A percentile compares a stretch with the other conserved stretches of the same genome.
phyloP scores from a whole-genome alignment of 2,329 filamentous ascomycete genomes.

The Geoglossum cookeanum region DNA sequence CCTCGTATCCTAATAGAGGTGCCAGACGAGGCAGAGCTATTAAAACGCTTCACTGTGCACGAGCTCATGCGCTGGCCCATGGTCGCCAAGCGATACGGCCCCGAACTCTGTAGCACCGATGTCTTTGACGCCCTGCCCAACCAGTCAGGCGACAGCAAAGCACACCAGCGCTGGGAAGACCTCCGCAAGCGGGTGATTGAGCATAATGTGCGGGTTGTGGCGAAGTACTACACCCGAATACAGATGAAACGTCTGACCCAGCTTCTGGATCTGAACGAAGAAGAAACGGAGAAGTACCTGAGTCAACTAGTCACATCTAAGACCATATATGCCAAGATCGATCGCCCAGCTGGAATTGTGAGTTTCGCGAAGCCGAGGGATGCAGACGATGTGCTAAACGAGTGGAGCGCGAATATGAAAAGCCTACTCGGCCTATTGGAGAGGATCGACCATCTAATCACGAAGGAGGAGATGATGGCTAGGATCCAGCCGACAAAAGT shows the following conservation, averaged over 20 bases:
- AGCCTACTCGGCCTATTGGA: slow-evolving; percentile 67
- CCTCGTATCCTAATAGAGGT: slow-evolving; percentile 45
- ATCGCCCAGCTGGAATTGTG: slow-evolving; percentile 77
- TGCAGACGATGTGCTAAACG: slow-evolving; percentile 89
- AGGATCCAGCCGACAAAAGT: slow-evolving; percentile 53
- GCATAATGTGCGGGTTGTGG: slow-evolving; percentile 93
- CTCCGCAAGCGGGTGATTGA: slow-evolving; percentile 96
- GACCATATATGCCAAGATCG: slow-evolving; percentile 95
- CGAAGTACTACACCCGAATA: slow-evolving; percentile 97
- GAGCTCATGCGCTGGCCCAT: slow-evolving; percentile 98
- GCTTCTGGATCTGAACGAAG: slow-evolving; percentile 77
- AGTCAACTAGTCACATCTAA: slow-evolving; percentile 92
- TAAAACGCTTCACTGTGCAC: slow-evolving; percentile 86
- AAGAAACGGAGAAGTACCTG: slow-evolving; percentile 98
- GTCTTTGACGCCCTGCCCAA: slow-evolving; percentile 57
- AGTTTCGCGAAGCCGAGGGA: slow-evolving; percentile 89
- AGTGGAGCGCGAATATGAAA: slow-evolving; percentile 99
- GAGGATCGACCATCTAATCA: slow-evolving; percentile 92
- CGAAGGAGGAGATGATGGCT: slow-evolving; percentile 99
- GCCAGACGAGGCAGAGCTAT: slow-evolving; percentile 60
- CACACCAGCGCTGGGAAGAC: slow-evolving; percentile 69
- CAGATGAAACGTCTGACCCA: slow-evolving; percentile 78
- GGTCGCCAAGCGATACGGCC: slow-evolving; percentile 72
- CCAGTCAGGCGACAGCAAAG: slow-evolving; percentile 56
- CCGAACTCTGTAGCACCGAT: slow-evolving; percentile 73